A percentile compares a stretch with the other conserved stretches of the same genome.
Conservation (phyloP, 176 grass and related monocot species). For the Ananas comosus region DNA sequence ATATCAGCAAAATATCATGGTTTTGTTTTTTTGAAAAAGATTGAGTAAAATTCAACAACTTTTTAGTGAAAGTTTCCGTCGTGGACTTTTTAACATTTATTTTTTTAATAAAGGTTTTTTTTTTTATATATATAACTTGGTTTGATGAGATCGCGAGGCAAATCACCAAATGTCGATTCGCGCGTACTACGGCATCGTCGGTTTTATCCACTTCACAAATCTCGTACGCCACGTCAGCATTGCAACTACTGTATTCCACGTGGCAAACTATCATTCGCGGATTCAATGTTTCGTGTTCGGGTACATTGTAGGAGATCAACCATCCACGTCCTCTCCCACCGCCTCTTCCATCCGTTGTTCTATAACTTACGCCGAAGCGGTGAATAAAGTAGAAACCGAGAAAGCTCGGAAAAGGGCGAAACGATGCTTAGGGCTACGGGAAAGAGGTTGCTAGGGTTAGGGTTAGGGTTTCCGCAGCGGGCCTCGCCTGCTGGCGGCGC, state of each 20-base stretch:
- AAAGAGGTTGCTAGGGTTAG: constrained; percentile 1
- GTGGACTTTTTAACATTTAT: no score
- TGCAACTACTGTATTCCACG: neutral
- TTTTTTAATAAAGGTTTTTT: no score
- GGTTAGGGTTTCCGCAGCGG: neutral
- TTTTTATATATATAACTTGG: no score
- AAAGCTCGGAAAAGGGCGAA: neutral
- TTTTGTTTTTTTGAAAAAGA: no score
- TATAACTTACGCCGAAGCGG: neutral
- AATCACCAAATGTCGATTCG: no score
- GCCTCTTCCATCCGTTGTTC: neutral
- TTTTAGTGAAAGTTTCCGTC: no score
- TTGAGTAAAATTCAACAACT: no score
- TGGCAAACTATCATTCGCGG: neutral
- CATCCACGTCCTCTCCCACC: neutral
- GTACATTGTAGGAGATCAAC: neutral
- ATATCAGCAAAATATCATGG: no score
- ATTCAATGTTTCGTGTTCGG: neutral
- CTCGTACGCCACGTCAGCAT: no score
- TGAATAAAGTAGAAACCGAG: neutral
- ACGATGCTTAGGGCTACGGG: neutral
- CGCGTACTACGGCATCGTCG: no score
- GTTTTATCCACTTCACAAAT: no score
- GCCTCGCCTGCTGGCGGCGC: neutral
- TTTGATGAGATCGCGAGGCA: no score